Evolutionary conservation across 2,329 filamentous ascomycete genomes (phyloP), one percentile per base, ranked within the genome.

Genomic region (Aspergillus melleus): DNA sequence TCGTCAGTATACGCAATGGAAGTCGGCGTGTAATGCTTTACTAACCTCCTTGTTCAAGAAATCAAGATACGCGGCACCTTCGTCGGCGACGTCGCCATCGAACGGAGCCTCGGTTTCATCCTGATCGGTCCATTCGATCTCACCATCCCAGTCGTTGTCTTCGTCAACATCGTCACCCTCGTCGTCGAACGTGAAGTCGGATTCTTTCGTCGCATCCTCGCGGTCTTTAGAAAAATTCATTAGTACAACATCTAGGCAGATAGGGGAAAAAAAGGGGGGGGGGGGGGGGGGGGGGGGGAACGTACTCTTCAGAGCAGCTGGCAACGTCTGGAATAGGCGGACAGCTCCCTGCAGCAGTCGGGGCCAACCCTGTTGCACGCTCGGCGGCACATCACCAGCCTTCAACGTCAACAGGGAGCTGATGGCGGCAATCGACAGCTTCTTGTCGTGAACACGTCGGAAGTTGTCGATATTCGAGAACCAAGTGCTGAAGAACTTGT

Each of bases 401-500:
- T 86, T 87, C 60, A 99, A 79, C 50, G 88, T 90, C 54, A 99
- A 85, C 11, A 99, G 86, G 6, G 92, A 85, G 60, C 91, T 89
- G 68, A 99, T 98, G 51, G 93, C 94, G 19, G 93, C 91, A 69
- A 99, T 97, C 63, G 92, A 97, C 26, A 99, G 83, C 83, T 97
- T 99, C 86, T 99, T 99, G 81, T 99, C 95, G 74, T 99, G 95
- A 2, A 99, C 95, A 47, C 95, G 86, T 55, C 87, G 90, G 80
- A 99, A 98, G 70, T 87, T 89, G 63, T 96, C 90, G 80, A 99
- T 99, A 79, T 89, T 96, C 47, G 91, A 91, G 77, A 99, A 99
- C 95, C 95, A 99, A 60, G 96, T 81, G 77, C 91, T 96, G 82
- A 99, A 99, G 81, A 99, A 99, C 74, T 96, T 96, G 79, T 98